Base-by-base conservation (phyloP, 2,329 filamentous ascomycete genomes). In the Ophiostoma triangulosporum region DNA sequence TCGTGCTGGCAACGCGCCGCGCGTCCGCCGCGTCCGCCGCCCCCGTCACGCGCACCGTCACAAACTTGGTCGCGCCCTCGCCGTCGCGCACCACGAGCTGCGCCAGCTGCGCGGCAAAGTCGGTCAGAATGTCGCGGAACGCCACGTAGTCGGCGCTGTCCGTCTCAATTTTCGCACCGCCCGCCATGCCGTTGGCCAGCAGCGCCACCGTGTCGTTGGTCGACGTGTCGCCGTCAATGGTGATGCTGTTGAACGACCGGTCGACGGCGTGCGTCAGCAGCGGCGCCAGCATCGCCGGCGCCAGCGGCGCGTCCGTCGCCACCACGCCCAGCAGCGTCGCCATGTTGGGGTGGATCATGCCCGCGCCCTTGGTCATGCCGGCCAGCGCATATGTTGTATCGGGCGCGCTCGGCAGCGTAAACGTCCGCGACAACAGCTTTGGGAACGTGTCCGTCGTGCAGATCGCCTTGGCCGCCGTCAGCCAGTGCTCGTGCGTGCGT, bases 311-410 rank as follows among this genome's bases (percentile, higher is more conserved):
- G 62, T 98, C 93, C 14, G 93, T 98, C 63, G 88, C 89, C 63
- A 97, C 78, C 57, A 97, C 85, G 52, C 88, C 89, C 33, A 98
- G 81, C 32, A 97, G 78, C 1, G 93, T 98, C 29, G 89, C 93
- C 90, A 98, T 95, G 73, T 98, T 97, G 48, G 93, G 93, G 65
- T 96, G 90, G 67, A 98, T 95, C 93, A 98, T 98, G 64, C 93
- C 93, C 5, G 93, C 93, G 54, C 93, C 93, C 73, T 98, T 98
- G 63, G 91, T 95, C 81, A 95, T 94, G 61, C 93, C 93, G 12
- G 88, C 89, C 50, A 98, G 84, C 61, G 79, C 77, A 71, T 95
- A 98, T 66, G n/a, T n/a, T n/a, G n/a, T n/a, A n/a, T 84, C 73
- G 0, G 86, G 81, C 4, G 86, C 86, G 1, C 86, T 29, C 29